A percentile compares a stretch with the other conserved stretches of the same genome.
These are phyloP conservation scores for Naganishia randhawae DNA, from an alignment of 768 basidiomycete species.

Conservation along the genomic window DNA sequence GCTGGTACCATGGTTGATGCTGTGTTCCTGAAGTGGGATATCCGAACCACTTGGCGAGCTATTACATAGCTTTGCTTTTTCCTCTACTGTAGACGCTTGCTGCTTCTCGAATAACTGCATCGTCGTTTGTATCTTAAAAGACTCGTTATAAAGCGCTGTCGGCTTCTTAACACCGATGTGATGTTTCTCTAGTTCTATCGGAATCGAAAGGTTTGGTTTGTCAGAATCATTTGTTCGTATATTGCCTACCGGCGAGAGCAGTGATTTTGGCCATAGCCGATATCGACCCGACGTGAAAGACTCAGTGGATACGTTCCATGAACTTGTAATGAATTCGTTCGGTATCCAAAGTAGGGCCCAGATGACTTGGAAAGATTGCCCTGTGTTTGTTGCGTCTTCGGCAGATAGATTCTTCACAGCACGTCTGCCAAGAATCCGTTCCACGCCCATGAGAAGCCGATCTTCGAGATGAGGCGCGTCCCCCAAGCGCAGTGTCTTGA, in stretches of 20 bases:
- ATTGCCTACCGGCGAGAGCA: background rate
- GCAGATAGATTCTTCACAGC: background rate
- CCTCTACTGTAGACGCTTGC: background rate
- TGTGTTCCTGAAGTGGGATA: background rate
- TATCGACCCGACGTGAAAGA: background rate
- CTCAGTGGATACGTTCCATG: background rate
- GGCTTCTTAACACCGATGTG: background rate
- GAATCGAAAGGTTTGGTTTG: background rate
- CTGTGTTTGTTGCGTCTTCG: background rate
- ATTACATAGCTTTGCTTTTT: background rate
- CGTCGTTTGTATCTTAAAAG: background rate
- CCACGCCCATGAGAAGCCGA: background rate
- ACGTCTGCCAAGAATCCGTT: background rate
- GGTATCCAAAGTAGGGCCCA: conserved; percentile 13
- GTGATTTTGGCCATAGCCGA: conserved; percentile 12
- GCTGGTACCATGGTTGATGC: background rate
- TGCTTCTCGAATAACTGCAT: background rate
- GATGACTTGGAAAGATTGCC: background rate
- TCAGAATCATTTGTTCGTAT: background rate
- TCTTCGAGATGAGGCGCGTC: conserved; percentile 1
- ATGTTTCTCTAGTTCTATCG: background rate
- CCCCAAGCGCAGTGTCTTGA: background rate
- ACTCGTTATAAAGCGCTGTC: conserved; percentile 5
- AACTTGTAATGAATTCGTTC: background rate
- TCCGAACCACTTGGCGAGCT: background rate